phyloP scores from a whole-genome alignment of 2,329 filamentous ascomycete species.

The Conoideocrella luteorostrata region DNA sequence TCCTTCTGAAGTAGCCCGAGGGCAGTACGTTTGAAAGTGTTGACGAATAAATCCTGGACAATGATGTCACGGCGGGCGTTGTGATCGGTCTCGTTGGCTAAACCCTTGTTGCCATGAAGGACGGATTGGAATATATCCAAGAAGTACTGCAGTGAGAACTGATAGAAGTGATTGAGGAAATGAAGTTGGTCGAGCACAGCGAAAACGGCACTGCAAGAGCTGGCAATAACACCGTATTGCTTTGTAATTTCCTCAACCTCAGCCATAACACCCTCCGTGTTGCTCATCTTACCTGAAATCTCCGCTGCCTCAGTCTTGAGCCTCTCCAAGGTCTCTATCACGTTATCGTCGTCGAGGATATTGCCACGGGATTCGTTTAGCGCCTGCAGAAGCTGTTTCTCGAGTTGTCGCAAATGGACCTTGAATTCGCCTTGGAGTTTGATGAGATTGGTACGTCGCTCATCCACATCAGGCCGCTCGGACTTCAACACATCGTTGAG shows the following conservation, averaged over 20 bases:
- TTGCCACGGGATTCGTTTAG: slow-evolving; percentile 97
- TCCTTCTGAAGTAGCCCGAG: slow-evolving; percentile 90
- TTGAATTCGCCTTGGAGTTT: slow-evolving; percentile 99
- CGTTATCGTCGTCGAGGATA: slow-evolving; percentile 95
- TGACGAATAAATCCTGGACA: slow-evolving; percentile 83
- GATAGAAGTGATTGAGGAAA: slow-evolving; percentile 98
- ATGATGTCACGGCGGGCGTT: slow-evolving; percentile 81
- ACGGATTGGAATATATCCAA: slow-evolving; percentile 95
- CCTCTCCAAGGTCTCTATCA: slow-evolving; percentile 95
- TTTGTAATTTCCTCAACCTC: slow-evolving; percentile 95
- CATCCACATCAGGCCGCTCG: slow-evolving; percentile 93
- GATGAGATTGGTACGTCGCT: slow-evolving; percentile 92
- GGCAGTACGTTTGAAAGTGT: slow-evolving; percentile 88
- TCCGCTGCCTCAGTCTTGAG: slow-evolving; percentile 96
- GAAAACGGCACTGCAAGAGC: slow-evolving; percentile 94
- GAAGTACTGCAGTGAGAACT: slow-evolving; percentile 98
- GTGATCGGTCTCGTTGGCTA: slow-evolving; percentile 66
- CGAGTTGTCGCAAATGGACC: slow-evolving; percentile 90
- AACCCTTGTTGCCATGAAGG: slow-evolving; percentile 69
- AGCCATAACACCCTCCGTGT: slow-evolving; percentile 96
- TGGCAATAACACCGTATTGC: slow-evolving; percentile 88
- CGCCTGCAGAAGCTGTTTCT: slow-evolving; percentile 88
- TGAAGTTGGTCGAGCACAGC: slow-evolving; percentile 94
- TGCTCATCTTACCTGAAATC: slow-evolving; percentile 91
- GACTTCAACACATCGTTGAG: slow-evolving; percentile 97